Evolutionary conservation across 2,329 filamentous ascomycete genomes (phyloP).

Genomic region (Ceratocystis lukuohia): DNA sequence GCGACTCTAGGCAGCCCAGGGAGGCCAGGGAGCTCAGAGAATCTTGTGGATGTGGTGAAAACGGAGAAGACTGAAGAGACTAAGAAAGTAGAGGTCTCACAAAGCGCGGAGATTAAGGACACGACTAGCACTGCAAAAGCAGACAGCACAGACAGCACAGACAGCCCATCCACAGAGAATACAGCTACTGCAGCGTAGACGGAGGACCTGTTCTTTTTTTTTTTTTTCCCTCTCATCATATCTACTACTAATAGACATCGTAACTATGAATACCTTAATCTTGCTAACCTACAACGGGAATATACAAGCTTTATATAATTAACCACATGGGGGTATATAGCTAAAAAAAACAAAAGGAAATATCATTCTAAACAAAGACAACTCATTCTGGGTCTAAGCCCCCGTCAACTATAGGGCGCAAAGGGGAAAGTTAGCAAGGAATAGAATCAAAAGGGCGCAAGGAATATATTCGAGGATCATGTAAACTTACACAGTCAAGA

Average conservation of each 20-base stretch:
- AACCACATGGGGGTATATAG: no score
- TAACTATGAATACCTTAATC: no score
- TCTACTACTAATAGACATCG: no score
- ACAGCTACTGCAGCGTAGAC: not conserved
- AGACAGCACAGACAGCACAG: not conserved
- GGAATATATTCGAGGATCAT: not conserved
- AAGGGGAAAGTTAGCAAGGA: not conserved
- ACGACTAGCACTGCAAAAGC: not conserved
- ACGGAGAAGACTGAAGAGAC: not conserved
- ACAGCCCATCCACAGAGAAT: not conserved
- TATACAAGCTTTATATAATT: no score
- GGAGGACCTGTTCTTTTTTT: not conserved
- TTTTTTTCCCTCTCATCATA: not conserved
- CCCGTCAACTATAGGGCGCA: not conserved
- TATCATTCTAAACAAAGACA: no score
- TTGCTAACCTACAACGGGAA: no score
- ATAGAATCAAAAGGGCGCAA: not conserved
- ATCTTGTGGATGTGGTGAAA: not conserved
- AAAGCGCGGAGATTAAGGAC: not conserved
- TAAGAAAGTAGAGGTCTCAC: not conserved
- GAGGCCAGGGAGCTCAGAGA: not conserved
- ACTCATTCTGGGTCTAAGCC: not conserved
- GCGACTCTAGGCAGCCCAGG: no score
- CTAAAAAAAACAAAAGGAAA: no score
- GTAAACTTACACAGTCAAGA: not conserved